Evolutionary conservation across 768 basidiomycete species (phyloP).

Genomic region (Xerocomus potaroensis): DNA sequence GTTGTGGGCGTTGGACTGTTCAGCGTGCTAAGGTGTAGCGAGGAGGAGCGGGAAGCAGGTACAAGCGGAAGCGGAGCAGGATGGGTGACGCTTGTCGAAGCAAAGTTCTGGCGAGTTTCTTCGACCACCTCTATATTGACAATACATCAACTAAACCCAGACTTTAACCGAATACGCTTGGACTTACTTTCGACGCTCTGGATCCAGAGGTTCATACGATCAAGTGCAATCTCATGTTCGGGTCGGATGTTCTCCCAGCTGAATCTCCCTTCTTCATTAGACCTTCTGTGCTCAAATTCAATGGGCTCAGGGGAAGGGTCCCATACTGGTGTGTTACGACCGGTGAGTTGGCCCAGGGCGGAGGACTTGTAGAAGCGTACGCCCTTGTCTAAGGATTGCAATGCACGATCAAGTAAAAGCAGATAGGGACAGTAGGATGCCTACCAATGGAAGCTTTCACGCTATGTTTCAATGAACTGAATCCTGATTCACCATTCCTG

Average conservation of each 20-base stretch:
- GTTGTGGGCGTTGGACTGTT: constrained; percentile 30
- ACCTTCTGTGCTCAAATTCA: constrained; percentile 31
- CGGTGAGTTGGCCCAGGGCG: constrained; percentile 39
- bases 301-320: constrained; percentile 28
- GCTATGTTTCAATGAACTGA: constrained; percentile 59
- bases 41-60: constrained; percentile 49
- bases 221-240: constrained; percentile 34
- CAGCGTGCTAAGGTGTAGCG: constrained; percentile 27
- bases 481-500: constrained; percentile 35
- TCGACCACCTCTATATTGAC: constrained; percentile 64
- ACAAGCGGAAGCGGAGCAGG: constrained; percentile 63
- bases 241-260: constrained; percentile 34
- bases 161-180: background rate
- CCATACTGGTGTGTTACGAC: constrained; percentile 29
- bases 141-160: background rate
- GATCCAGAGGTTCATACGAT: constrained; percentile 81
- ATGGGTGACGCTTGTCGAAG: constrained; percentile 42
- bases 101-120: constrained; percentile 74
- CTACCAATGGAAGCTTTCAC: constrained; percentile 72
- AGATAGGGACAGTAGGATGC: constrained; percentile 14
- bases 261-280: constrained; percentile 30
- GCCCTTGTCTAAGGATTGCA: constrained; percentile 52
- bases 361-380: constrained; percentile 66
- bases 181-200: constrained; percentile 76
- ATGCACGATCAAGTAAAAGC: background rate